Conservation (phyloP, 768 basidiomycete genomes). For the Leccinum sublutescens region DNA sequence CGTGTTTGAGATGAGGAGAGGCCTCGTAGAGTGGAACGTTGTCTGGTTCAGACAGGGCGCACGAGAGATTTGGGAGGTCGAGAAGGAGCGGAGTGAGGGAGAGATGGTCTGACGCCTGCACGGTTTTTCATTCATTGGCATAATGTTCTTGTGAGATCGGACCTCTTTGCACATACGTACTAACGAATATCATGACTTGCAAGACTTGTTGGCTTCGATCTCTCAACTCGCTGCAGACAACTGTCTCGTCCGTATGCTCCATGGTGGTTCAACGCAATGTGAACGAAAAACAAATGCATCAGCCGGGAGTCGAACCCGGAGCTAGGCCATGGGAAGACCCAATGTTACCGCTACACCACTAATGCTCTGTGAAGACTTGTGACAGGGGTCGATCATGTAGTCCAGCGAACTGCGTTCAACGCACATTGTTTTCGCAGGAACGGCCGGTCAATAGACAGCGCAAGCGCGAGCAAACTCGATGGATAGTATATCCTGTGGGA, state of each 20-base stretch:
- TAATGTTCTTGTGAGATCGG: not conserved
- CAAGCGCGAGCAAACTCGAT: no score
- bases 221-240: not conserved
- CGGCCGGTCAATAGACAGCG: no score
- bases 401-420: no score
- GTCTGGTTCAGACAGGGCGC: constrained; percentile 82
- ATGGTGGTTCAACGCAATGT: not conserved
- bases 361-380: constrained; percentile 18
- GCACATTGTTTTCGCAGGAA: no score
- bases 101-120: constrained; percentile 9
- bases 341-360: constrained; percentile 85
- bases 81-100: constrained; percentile 47
- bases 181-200: constrained; percentile 2
- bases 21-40: constrained; percentile 83
- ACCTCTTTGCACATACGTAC: not conserved
- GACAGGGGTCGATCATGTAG: not conserved
- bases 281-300: constrained; percentile 33
- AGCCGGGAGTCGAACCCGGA: constrained; percentile 61
- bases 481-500: no score
- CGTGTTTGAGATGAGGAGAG: constrained; percentile 69
- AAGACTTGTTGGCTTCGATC: not conserved
- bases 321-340: constrained; percentile 79
- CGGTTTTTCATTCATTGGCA: not conserved
- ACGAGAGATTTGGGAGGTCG: constrained; percentile 77
- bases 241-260: not conserved